Evolutionary conservation across 2,329 filamentous ascomycete genomes (phyloP).

Genomic region (Cordyceps javanica): DNA sequence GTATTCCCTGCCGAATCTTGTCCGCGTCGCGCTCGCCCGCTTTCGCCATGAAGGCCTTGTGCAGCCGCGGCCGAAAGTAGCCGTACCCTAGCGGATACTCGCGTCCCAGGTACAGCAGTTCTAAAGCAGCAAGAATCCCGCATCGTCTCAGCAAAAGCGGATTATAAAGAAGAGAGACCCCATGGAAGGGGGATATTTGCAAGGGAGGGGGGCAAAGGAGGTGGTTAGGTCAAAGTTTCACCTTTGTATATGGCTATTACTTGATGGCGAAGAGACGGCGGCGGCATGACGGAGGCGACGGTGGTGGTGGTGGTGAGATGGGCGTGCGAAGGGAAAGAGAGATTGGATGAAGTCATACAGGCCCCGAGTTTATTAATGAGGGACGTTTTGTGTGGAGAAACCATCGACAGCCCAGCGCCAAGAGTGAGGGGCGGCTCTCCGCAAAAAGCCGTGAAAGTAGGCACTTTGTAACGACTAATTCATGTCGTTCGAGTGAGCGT

Average conservation of each 20-base stretch:
- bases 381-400: too few species aligned
- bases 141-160: neutral
- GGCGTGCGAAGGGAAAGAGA: too few species aligned
- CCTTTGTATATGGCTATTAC: conserved; percentile 90
- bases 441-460: too few species aligned
- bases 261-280: conserved; percentile 54
- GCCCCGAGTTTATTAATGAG: too few species aligned
- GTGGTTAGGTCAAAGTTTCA: conserved; percentile 24
- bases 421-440: too few species aligned
- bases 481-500: too few species aligned
- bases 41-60: conserved; percentile 79
- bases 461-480: too few species aligned
- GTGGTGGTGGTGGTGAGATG: too few species aligned
- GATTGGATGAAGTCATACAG: too few species aligned
- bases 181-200: neutral
- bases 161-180: neutral
- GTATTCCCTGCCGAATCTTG: conserved; percentile 69
- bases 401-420: too few species aligned
- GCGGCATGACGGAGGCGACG: too few species aligned
- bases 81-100: conserved; percentile 78
- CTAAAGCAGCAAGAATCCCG: too few species aligned
- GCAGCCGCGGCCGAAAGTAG: conserved; percentile 76
- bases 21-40: conserved; percentile 62
- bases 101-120: conserved; percentile 75
- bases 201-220: neutral